Base-by-base conservation (phyloP, 192 early-diverging fungal genomes). In the Endogone sp. region DNA sequence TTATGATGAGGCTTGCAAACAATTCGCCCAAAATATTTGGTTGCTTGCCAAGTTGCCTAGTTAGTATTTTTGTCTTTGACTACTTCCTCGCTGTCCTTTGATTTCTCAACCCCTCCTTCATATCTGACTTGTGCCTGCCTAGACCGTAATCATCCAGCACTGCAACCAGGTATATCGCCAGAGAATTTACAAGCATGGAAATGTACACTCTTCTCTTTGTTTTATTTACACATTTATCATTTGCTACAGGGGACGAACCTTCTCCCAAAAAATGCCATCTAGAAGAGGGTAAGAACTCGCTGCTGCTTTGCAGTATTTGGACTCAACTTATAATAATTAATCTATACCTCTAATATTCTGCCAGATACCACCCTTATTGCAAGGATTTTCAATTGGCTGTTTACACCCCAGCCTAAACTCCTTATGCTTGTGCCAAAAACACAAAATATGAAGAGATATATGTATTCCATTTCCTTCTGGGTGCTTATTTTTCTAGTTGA, bases 371-470 rank as follows among this genome's bases (percentile, higher is more conserved):
- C 37, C 37, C 0, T 49, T 49, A 11, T 49, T 49, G 1, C 1
- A 16, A 1, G 37, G 37, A 11, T 49, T 49, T 16, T 0, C 37
- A 49, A 49, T 49, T 16, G 6, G 37, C 37, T 49, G 37, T 16
- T 6, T 16, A 49, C 1, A 16, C 37, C 37, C 37, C 0, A 1
- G 37, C 37, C 37, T 49, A 49, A 49, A 49, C 37, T 49, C 37
- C 37, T 49, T 16, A 6, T 16, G 6, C 37, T 49, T 49, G 37
- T 49, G 37, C 49, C 56, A 57, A 67, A 67, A 28, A 67, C 29
- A 59, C 66, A 67, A 58, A 67, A 67, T 27, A 26, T 67, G n/a
- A 67, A 25, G 2, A 59, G 1, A 3, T 3, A 49, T 67, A 60
- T 59, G 54, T 67, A 30, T 49, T 29, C 28, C 37, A 30, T 25